These are phyloP conservation scores for Scedosporium dehoogii DNA, from an alignment of 2,329 filamentous ascomycete genomes.

Conservation along the genomic window DNA sequence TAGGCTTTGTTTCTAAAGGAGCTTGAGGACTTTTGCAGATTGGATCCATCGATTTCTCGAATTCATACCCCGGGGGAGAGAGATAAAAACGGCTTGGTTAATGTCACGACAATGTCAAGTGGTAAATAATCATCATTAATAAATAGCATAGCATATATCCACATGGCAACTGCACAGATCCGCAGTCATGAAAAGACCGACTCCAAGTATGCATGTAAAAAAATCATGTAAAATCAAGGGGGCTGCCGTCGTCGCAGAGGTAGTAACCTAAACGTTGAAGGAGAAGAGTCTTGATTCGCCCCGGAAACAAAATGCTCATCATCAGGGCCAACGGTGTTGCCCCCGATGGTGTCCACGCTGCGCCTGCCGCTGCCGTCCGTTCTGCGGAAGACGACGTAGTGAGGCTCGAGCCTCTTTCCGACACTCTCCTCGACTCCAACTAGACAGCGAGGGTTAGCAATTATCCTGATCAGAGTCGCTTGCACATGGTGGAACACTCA, in stretches of 20 bases:
- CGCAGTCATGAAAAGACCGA: background rate
- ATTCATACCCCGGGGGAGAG: too few species aligned
- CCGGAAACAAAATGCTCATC: background rate
- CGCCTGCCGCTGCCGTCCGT: background rate
- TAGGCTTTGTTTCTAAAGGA: too few species aligned
- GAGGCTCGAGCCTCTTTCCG: background rate
- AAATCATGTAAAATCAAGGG: background rate
- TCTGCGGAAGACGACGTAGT: background rate
- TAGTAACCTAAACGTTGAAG: background rate
- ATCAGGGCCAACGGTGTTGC: background rate
- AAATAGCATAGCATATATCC: too few species aligned
- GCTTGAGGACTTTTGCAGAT: too few species aligned
- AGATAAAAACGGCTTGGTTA: too few species aligned
- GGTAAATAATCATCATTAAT: too few species aligned
- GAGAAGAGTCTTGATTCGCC: background rate
- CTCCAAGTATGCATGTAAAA: background rate
- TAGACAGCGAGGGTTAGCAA: background rate
- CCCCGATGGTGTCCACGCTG: background rate
- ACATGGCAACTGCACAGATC: too few species aligned
- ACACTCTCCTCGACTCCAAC: background rate
- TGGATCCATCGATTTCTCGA: too few species aligned
- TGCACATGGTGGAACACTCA: constrained; percentile 7
- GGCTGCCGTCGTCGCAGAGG: background rate
- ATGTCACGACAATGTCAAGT: too few species aligned
- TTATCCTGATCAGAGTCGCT: background rate